These are phyloP conservation scores for Nicotiana tabacum DNA, from an alignment of 257 asterid species.

Conservation along the genomic window DNA sequence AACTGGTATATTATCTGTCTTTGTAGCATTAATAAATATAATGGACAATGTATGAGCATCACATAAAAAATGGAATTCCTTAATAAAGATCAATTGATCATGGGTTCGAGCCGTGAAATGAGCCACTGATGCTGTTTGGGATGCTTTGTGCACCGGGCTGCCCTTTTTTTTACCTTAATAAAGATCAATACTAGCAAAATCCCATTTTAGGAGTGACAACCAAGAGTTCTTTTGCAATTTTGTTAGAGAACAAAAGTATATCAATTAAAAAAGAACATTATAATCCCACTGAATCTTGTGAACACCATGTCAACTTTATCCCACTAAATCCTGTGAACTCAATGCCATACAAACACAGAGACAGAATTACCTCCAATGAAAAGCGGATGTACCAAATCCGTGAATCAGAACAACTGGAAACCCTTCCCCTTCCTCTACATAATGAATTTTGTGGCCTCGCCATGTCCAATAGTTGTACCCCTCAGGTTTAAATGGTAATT, in stretches of 20 bases:
- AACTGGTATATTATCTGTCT: neutral
- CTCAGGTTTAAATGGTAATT: constrained; percentile 61
- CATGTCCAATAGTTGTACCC: constrained; percentile 89
- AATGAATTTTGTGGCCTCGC: constrained; percentile 69
- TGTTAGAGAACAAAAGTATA: too few species aligned
- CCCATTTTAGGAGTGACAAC: neutral
- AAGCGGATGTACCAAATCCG: constrained; percentile 97
- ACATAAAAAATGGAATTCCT: neutral
- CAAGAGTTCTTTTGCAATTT: too few species aligned
- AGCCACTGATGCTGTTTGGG: too few species aligned
- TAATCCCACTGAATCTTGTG: neutral
- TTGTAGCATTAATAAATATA: too few species aligned
- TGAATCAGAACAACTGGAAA: constrained; percentile 76
- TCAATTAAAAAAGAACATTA: too few species aligned
- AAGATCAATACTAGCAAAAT: too few species aligned
- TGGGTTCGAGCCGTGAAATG: too few species aligned
- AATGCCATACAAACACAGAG: neutral
- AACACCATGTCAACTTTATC: neutral
- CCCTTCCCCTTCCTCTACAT: constrained; percentile 89
- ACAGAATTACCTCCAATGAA: constrained; percentile 75
- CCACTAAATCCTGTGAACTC: neutral
- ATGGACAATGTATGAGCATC: too few species aligned
- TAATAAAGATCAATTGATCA: too few species aligned
- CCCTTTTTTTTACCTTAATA: too few species aligned
- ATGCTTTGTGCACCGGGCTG: too few species aligned